Percentiles rank a stretch among this genome's conserved stretches.
Conservation (phyloP, 2,329 filamentous ascomycete species). For the Penicillium nordicum region DNA sequence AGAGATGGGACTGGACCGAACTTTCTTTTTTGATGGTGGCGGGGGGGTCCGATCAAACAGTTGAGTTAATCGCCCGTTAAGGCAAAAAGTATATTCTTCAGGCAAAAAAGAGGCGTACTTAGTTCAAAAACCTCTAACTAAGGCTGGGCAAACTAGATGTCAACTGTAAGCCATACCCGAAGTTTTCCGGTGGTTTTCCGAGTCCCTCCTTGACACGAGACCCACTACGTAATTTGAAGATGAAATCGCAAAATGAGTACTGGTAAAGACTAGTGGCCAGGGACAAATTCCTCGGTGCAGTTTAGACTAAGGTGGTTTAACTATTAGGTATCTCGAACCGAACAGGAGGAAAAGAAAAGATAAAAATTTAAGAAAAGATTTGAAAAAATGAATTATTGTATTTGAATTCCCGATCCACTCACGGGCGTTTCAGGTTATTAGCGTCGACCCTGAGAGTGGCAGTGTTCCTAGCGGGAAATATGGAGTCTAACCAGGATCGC, state of each 20-base stretch:
- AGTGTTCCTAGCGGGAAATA: constrained; percentile 23
- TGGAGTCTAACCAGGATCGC: constrained; percentile 29
- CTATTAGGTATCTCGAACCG: neutral
- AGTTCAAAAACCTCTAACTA: neutral
- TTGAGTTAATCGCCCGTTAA: constrained; percentile 2
- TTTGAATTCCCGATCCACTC: neutral
- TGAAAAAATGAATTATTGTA: neutral
- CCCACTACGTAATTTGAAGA: neutral
- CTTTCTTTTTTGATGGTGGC: constrained; percentile 11
- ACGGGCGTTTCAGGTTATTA: constrained; percentile 33
- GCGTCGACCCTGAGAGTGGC: constrained; percentile 32
- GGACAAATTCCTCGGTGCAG: neutral
- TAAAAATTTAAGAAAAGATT: neutral
- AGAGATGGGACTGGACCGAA: constrained; percentile 2
- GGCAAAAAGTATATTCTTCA: neutral
- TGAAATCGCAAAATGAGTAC: neutral
- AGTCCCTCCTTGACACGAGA: neutral
- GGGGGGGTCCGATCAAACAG: constrained; percentile 7
- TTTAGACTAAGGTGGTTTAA: neutral
- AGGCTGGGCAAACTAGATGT: neutral
- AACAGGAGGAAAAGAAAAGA: neutral
- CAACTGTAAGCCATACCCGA: constrained; percentile 4
- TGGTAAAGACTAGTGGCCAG: neutral
- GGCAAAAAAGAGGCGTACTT: constrained; percentile 3
- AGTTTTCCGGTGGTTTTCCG: constrained; percentile 3